These are phyloP conservation scores for Penicillium diatomitis DNA, from an alignment of 495 filamentous ascomycete species.

Conservation along the genomic window DNA sequence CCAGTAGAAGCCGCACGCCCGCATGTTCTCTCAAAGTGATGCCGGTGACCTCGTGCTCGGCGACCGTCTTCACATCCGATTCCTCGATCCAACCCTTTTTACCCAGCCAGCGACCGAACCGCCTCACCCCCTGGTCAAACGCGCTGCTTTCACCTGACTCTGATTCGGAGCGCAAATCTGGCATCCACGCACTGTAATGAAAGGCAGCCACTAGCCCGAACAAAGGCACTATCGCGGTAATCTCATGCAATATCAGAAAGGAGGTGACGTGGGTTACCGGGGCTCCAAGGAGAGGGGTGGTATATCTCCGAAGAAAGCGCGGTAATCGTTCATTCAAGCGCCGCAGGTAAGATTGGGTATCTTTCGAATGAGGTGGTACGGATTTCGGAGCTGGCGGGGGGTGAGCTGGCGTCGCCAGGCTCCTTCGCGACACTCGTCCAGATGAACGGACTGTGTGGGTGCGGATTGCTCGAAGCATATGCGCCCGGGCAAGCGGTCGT, in stretches of 20 bases:
- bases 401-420: conserved; percentile 19
- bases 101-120: conserved; percentile 49
- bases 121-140: conserved; percentile 44
- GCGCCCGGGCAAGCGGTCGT: conserved; percentile 5
- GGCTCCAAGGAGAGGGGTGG: conserved; percentile 57
- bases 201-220: conserved; percentile 66
- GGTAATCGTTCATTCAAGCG: conserved; percentile 53
- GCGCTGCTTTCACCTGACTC: conserved; percentile 34
- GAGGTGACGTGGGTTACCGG: conserved; percentile 75
- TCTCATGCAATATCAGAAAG: conserved; percentile 84
- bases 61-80: conserved; percentile 25
- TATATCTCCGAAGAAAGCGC: conserved; percentile 54
- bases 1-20: conserved; percentile 47
- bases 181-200: conserved; percentile 64
- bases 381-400: conserved; percentile 5
- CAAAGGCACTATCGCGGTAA: conserved; percentile 77
- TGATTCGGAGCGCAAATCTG: conserved; percentile 40
- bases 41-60: conserved; percentile 15
- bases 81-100: conserved; percentile 55
- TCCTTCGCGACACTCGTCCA: conserved; percentile 11
- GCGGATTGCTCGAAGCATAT: conserved; percentile 10
- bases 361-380: conserved; percentile 15
- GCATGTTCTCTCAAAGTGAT: conserved; percentile 7
- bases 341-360: conserved; percentile 39
- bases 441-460: conserved; percentile 1